These are phyloP conservation scores for Dryas drummondii DNA, from an alignment of 306 rosid species.

Conservation along the genomic window DNA sequence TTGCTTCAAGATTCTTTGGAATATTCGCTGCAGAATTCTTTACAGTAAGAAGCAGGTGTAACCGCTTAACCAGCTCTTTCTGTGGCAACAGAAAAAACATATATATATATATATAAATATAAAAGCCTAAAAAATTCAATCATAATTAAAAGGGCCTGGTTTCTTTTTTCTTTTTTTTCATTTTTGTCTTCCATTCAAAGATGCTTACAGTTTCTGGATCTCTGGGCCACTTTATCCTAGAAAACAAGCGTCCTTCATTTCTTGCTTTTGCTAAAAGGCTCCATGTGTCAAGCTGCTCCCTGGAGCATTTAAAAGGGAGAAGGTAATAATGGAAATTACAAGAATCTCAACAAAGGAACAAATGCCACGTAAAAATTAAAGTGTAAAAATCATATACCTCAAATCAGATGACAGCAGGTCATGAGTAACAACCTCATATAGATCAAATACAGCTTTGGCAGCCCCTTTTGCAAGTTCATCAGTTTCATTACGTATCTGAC, in stretches of 20 bases:
- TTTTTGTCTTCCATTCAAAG: background rate
- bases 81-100: conserved; percentile 31
- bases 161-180: background rate
- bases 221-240: conserved; percentile 76
- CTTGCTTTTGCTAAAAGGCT: conserved; percentile 83
- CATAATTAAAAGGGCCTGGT: background rate
- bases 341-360: conserved; percentile 6
- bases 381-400: conserved; percentile 49
- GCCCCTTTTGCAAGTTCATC: conserved; percentile 85
- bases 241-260: conserved; percentile 76
- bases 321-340: background rate
- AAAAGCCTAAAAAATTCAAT: background rate
- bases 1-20: conserved; percentile 97
- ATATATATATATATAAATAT: background rate
- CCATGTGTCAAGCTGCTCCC: conserved; percentile 96
- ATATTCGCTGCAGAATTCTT: conserved; percentile 89
- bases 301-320: conserved; percentile 32
- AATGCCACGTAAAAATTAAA: conserved; percentile 4
- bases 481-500: conserved; percentile 68
- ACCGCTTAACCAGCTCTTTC: conserved; percentile 88
- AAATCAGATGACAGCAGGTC: conserved; percentile 73
- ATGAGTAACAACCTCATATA: conserved; percentile 83
- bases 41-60: conserved; percentile 92
- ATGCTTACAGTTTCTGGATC: conserved; percentile 81
- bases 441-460: conserved; percentile 65